A percentile compares a stretch with the other conserved stretches of the same genome.
phyloP scores from a whole-genome alignment of 805 yeast species.

The Suhomyces kilbournensis region DNA sequence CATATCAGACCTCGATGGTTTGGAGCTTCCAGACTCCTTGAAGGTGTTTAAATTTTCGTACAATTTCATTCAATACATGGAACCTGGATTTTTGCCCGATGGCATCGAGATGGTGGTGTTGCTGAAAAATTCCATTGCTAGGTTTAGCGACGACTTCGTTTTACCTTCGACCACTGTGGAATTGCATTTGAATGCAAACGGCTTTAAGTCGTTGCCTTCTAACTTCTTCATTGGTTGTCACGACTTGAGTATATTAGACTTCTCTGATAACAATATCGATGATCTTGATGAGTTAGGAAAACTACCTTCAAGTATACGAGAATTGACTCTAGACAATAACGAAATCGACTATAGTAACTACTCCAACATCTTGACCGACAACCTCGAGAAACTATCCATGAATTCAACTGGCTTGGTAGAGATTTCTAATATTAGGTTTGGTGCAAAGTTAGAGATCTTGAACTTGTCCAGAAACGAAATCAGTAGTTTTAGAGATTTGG shows the following conservation, averaged over 20 bases:
- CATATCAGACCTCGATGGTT: constrained; percentile 5
- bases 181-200: constrained; percentile 13
- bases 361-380: constrained; percentile 16
- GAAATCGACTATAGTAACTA: constrained; percentile 17
- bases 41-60: constrained; percentile 11
- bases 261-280: constrained; percentile 18
- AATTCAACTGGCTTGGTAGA: constrained; percentile 17
- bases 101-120: constrained; percentile 13
- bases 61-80: constrained; percentile 9
- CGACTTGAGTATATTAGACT: constrained; percentile 9
- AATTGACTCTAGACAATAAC: constrained; percentile 17
- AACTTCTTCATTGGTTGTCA: constrained; percentile 12
- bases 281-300: constrained; percentile 23
- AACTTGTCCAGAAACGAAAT: constrained; percentile 16
- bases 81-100: constrained; percentile 10
- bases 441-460: constrained; percentile 12
- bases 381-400: constrained; percentile 17
- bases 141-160: constrained; percentile 7
- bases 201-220: constrained; percentile 11
- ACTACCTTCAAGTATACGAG: constrained; percentile 14
- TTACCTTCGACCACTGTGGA: constrained; percentile 14
- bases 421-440: constrained; percentile 14
- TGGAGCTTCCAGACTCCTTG: constrained; percentile 11
- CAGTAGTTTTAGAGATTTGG: constrained; percentile 10
- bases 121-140: constrained; percentile 11